Evolutionary conservation across 2,329 filamentous ascomycete species (phyloP), one percentile per base, ranked within the genome.

Genomic region (Ascochyta pisi): DNA sequence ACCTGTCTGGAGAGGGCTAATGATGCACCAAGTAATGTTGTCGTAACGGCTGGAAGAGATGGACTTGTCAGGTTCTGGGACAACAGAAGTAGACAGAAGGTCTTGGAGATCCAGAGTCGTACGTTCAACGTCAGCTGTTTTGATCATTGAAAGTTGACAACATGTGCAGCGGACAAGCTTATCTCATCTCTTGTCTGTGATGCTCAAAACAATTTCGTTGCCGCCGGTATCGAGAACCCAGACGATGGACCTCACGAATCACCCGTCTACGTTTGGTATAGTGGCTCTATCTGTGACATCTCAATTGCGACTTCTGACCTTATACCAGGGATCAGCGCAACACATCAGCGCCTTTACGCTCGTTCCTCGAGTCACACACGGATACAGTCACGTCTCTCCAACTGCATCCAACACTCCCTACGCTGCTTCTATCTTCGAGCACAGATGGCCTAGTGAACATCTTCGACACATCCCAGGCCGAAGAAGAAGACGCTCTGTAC

Each of bases 361-460:
- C 73, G 26, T 78, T 79, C 57, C 67, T 73, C 22, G 80, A 82
- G 54, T 80, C 77, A 3, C 80, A 82, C 56, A 82, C 77, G 50
- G 86, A 88, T 68, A 85, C 86, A 51, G 79, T 88, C 50, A 88
- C 86, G 2, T 81, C 84, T 63, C 75, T 88, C 1, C 79, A 82
- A 68, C 86, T 87, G 66, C 87, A 90, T 73, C 86, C 87, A 0
- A 78, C 75, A 3, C 78, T 84, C 44, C 81, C 84, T 0, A 81
- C 83, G 40, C 78, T 90, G 15, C 82, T 94, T 6, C 81, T 94
- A 10, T 91, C 89, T 1, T 89, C 89, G 39, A 91, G 89, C 34
- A 94, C 90, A 13, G 91, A 95, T 74, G 90, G 90, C 6, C 83
- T 94, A 1, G 83, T 94, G 66, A 92, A 90, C 68, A 79, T 94